Evolutionary conservation across 108 stramenopile genomes (phyloP).

Genomic region (Licmophora abbreviata): DNA sequence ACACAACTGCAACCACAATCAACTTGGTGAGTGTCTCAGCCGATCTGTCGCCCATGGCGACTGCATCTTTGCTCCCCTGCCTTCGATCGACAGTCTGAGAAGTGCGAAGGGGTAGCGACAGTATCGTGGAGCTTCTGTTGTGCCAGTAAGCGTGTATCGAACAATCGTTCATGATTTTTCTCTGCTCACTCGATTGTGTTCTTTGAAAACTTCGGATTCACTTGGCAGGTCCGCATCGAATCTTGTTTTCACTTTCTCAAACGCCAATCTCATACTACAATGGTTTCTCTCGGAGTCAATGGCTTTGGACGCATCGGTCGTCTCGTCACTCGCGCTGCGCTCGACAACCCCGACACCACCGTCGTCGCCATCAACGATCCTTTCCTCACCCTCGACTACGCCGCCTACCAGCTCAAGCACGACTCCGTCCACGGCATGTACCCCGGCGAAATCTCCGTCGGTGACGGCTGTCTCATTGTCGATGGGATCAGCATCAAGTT

Average conservation of each 20-base stretch:
- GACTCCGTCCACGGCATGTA: constrained; percentile 94
- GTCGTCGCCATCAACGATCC: constrained; percentile 96
- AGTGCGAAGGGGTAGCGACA: no score
- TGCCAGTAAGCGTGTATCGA: no score
- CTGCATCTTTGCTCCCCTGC: no score
- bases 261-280: constrained; percentile 4
- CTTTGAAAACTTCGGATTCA: no score
- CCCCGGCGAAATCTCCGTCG: constrained; percentile 69
- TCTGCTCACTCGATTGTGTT: no score
- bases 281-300: constrained; percentile 86
- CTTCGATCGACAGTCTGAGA: no score
- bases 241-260: neutral
- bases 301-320: constrained; percentile 97
- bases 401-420: constrained; percentile 95
- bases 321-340: constrained; percentile 91
- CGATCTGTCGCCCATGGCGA: no score
- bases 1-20: no score
- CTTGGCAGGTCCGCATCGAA: no score
- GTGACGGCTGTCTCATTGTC: constrained; percentile 81
- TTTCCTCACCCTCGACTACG: constrained; percentile 75
- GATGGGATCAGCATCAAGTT: constrained; percentile 76
- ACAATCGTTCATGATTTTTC: no score
- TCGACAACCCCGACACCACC: constrained; percentile 70
- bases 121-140: no score
- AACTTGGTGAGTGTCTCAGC: no score